Conservation (phyloP, 1,284 basidiomycete species). For the Paramarasmius palmivorus region DNA sequence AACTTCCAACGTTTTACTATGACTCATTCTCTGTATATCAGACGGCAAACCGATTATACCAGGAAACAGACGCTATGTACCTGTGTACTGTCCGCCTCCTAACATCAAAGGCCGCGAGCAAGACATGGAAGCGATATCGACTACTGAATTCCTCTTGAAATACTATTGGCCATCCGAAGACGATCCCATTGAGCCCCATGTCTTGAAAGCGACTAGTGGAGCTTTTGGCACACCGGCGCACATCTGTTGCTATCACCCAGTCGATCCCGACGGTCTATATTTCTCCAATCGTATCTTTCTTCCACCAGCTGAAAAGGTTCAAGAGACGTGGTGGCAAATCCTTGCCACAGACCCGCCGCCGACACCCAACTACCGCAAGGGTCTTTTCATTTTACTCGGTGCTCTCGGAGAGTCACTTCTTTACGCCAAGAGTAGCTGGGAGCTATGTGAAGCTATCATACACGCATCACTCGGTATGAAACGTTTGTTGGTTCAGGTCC, state of each 20-base stretch:
- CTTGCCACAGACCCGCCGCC: neutral
- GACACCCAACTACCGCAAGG: neutral
- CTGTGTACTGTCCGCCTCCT: no score
- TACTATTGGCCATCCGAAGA: neutral
- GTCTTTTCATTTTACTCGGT: neutral
- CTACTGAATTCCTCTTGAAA: slow-evolving; percentile 2
- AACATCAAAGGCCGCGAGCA: no score
- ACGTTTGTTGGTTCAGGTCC: neutral
- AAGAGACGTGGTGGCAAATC: neutral
- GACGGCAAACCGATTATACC: no score
- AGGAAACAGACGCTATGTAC: no score
- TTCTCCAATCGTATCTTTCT: slow-evolving; percentile 2
- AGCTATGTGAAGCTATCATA: slow-evolving; percentile 1
- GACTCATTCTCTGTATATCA: no score
- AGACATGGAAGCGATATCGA: no score
- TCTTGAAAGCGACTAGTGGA: neutral
- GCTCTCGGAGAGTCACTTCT: neutral
- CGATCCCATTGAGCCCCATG: neutral
- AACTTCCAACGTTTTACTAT: no score
- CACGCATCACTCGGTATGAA: slow-evolving; percentile 14
- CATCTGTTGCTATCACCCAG: neutral
- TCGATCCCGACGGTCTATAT: neutral
- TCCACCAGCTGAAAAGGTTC: neutral
- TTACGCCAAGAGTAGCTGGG: neutral
- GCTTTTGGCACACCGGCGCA: slow-evolving; percentile 3